Base-by-base conservation (phyloP, 768 basidiomycete genomes). In the Kwoniella mangroviensis region DNA sequence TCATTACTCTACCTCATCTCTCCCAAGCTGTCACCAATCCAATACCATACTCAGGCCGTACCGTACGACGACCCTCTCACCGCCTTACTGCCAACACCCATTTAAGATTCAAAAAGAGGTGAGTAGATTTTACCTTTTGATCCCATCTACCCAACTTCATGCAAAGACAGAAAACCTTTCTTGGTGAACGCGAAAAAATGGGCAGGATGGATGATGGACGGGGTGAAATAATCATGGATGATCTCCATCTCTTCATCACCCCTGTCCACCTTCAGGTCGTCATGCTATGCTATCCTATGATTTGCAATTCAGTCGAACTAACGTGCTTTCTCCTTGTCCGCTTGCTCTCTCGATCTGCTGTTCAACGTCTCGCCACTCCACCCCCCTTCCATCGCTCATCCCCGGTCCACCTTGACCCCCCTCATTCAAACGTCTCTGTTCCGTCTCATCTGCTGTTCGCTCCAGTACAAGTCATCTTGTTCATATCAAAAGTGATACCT, bases 271-370 rank as follows among this genome's bases (percentile, higher is more conserved):
- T 51, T 34, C 17, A 21, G 17, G 34, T 62, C 21, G 42, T 21
- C n/a, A 62, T 62, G 60, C 43, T 45, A 62, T 62, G 19, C 34
- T 62, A 62, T 34, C 34, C 34, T 42, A 62, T 49, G 60, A 22
- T 34, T 41, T 34, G 28, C 26, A 34, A 42, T 34, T 19, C 2
- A 42, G 40, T 28, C 6, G 22, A 21, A 59, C 57, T 59, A 42
- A 59, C 57, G 58, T 60, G 34, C 42, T 60, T 17, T 26, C 62
- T 51, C 51, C 13, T n/a, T 5, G 21, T 26, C 9, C 43, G 34
- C 62, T 53, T 26, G 13, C 43, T 24, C 51, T 19, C 26, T 49
- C 45, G 45, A 49, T 49, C n/a, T 63, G 13, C 28, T 52, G 49
- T 21, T 28, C 11, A 34, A 34, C 34, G 5, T 12, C 28, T 63